Percentiles rank a stretch among this genome's conserved stretches.
phyloP scores from a whole-genome alignment of 768 basidiomycete species.

The Hydnum rufescens region DNA sequence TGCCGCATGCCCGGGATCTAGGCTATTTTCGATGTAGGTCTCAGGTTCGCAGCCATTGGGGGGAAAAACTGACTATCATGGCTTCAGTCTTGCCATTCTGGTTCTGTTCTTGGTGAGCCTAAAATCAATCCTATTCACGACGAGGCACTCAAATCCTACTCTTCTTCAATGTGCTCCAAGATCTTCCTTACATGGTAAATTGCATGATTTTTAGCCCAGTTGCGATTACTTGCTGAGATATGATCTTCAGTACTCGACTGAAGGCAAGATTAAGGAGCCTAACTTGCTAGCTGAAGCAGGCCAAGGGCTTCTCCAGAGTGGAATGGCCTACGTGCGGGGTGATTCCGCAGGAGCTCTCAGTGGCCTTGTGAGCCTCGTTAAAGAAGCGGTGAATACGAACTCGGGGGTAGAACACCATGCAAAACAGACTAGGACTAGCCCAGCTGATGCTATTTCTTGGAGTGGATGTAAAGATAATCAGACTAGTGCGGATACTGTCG shows the following conservation, averaged over 20 bases:
- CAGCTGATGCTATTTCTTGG: constrained; percentile 50
- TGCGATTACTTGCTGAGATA: too few species aligned
- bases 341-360: constrained; percentile 65
- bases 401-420: constrained; percentile 41
- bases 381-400: constrained; percentile 42
- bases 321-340: constrained; percentile 52
- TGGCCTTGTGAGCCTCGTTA: constrained; percentile 54
- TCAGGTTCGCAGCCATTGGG: constrained; percentile 3
- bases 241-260: constrained; percentile 95
- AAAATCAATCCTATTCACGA: not conserved
- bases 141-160: too few species aligned
- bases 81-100: constrained; percentile 86
- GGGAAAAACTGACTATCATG: too few species aligned
- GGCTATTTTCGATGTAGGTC: constrained; percentile 53
- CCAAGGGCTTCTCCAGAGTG: constrained; percentile 61
- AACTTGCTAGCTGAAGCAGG: constrained; percentile 78
- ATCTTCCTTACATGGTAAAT: constrained; percentile 22
- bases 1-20: too few species aligned
- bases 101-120: constrained; percentile 52
- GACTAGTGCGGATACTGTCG: constrained; percentile 24
- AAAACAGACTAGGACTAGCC: constrained; percentile 45
- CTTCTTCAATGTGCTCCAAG: not conserved
- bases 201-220: too few species aligned
- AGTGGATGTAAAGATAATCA: constrained; percentile 26
- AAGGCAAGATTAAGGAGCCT: constrained; percentile 89